Evolutionary conservation across 495 filamentous ascomycete species (phyloP).

Genomic region (Mycothermus thermophilus): DNA sequence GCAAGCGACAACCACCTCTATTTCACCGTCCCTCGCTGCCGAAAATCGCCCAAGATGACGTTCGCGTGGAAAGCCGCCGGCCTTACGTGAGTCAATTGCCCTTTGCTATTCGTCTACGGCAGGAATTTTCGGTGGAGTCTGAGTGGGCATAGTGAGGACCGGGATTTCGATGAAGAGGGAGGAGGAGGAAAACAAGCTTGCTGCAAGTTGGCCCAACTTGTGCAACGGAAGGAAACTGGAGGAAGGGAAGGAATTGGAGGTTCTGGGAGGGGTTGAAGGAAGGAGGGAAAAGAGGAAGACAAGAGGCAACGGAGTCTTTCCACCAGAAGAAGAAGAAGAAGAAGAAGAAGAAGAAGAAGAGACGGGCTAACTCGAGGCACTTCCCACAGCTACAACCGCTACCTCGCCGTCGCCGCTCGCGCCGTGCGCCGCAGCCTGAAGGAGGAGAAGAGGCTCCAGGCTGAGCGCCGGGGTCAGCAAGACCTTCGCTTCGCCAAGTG

Average conservation of each 20-base stretch:
- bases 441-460: conserved; percentile 70
- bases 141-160: too few species aligned
- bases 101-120: too few species aligned
- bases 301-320: background rate
- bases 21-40: too few species aligned
- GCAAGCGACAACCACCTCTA: too few species aligned
- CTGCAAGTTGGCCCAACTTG: too few species aligned
- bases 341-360: background rate
- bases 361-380: conserved; percentile 14
- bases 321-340: background rate
- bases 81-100: conserved; percentile 59
- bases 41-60: conserved; percentile 62
- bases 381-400: conserved; percentile 62
- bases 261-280: background rate
- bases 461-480: conserved; percentile 81
- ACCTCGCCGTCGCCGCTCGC: conserved; percentile 61
- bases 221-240: background rate
- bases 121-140: too few species aligned
- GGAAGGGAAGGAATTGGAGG: background rate
- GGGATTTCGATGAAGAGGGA: background rate
- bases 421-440: conserved; percentile 85
- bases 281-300: background rate
- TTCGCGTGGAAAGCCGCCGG: conserved; percentile 98
- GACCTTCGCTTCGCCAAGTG: conserved; percentile 92
- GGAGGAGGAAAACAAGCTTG: background rate